Conservation (phyloP, 306 rosid genomes). For the Rubus idaeus region DNA sequence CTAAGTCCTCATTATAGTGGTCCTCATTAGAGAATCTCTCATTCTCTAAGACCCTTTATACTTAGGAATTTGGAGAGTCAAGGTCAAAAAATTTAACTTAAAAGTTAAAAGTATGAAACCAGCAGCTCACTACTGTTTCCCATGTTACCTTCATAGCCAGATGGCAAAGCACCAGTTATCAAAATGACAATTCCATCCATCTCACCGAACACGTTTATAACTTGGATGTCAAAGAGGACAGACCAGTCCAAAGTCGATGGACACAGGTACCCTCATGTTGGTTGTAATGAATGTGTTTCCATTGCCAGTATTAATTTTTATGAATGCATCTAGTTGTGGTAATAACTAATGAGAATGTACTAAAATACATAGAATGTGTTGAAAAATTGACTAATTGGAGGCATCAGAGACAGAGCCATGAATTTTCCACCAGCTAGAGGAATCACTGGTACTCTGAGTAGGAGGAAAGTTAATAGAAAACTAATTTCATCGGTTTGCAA, state of each 20-base stretch:
- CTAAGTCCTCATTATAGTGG: too few relatives aligned
- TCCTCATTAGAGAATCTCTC: too few relatives aligned
- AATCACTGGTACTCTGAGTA: background rate
- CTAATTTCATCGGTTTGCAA: background rate
- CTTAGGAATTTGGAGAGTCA: background rate
- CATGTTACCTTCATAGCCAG: too few relatives aligned
- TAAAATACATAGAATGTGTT: background rate
- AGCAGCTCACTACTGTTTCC: too few relatives aligned
- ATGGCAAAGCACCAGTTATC: background rate
- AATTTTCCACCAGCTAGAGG: background rate
- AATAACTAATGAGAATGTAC: background rate
- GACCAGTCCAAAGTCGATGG: background rate
- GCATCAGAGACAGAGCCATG: background rate
- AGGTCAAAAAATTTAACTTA: background rate
- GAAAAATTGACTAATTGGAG: background rate
- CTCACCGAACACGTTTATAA: conserved; percentile 13
- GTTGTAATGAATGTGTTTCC: conserved; percentile 7
- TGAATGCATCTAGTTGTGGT: background rate
- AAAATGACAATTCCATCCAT: background rate
- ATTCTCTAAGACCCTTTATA: too few relatives aligned
- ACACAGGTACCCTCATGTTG: background rate
- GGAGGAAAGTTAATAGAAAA: background rate
- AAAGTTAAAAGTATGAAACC: background rate
- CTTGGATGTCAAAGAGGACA: background rate
- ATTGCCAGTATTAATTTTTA: background rate